Base-by-base conservation (phyloP, 1,139 yeast genomes). In the Nadsonia starkeyi-henricii region DNA sequence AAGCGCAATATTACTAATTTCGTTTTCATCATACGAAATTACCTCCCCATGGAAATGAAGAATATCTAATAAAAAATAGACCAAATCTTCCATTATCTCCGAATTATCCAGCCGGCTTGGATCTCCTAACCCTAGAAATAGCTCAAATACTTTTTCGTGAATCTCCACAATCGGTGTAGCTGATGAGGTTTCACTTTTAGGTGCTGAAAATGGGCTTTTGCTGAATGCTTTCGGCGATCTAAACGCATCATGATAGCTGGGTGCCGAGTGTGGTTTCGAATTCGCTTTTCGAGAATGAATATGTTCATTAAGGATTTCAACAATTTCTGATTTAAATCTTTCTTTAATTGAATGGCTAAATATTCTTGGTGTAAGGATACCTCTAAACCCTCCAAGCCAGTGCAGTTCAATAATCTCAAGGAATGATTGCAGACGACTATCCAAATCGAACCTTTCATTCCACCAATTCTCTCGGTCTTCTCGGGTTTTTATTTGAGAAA, bases 341-440 rank as follows among this genome's bases (percentile, higher is more conserved):
- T 55, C 52, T 41, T 72, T 64, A 4, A 63, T 58, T 0, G 57
- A 55, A 12, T 56, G 57, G 28, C 67, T 62, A 1, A 66, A 51
- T 1, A 57, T 54, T 13, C 53, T 55, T 5, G 65, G 65, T 39
- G 68, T 64, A 58, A 85, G 81, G 1, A 85, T 58, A 0, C 89
- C 81, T 43, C 67, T 66, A 54, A 86, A 83, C 0, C 94, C 94
- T n/a, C 94, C 89, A 44, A 89, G 63, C 94, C 96, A 86, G 51
- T 69, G 67, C 28, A 65, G 62, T 53, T 86, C 91, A 17, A 85
- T 74, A 42, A 69, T 70, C 1, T 64, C 62, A n/a, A 89, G 62
- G n/a, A 88, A 61, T 3, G 63, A 65, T 47, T 73, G 66, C 50
- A 89, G 60, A 47, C 73, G 65, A 20, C 68, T 64, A 61, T 89